phyloP scores from a whole-genome alignment of 345 rosid species.

The Salix arbutifolia region DNA sequence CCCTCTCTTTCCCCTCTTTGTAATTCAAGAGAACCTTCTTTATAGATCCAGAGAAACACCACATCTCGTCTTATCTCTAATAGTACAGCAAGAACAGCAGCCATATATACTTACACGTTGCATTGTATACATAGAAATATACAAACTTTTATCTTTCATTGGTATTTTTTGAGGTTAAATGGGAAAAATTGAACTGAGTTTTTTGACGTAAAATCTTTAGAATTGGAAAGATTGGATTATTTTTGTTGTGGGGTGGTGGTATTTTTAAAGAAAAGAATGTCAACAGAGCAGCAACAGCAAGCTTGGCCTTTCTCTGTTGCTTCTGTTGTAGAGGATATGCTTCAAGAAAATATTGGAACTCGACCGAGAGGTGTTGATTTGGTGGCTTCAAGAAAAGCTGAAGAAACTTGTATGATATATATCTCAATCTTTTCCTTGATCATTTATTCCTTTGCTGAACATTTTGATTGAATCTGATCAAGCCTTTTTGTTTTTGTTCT shows the following conservation, averaged over 20 bases:
- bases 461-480: constrained; percentile 2
- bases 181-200: neutral
- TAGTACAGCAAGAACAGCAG: neutral
- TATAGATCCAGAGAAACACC: neutral
- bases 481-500: neutral
- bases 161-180: constrained; percentile 11
- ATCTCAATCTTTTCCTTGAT: neutral
- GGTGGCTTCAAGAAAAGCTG: constrained; percentile 50
- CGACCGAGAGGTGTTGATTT: constrained; percentile 37
- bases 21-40: neutral
- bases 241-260: neutral
- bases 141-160: neutral
- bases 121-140: neutral
- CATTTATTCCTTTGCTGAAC: neutral
- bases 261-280: constrained; percentile 31
- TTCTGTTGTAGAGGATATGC: constrained; percentile 74
- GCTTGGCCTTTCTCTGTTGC: constrained; percentile 45
- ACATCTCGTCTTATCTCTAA: neutral
- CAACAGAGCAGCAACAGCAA: constrained; percentile 35
- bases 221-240: neutral
- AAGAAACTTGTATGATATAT: constrained; percentile 63
- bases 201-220: neutral
- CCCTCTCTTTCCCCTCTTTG: constrained; percentile 17
- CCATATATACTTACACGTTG: neutral
- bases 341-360: constrained; percentile 47